phyloP scores from a whole-genome alignment of 2,329 filamentous ascomycete species.

The Botrytis cinerea region DNA sequence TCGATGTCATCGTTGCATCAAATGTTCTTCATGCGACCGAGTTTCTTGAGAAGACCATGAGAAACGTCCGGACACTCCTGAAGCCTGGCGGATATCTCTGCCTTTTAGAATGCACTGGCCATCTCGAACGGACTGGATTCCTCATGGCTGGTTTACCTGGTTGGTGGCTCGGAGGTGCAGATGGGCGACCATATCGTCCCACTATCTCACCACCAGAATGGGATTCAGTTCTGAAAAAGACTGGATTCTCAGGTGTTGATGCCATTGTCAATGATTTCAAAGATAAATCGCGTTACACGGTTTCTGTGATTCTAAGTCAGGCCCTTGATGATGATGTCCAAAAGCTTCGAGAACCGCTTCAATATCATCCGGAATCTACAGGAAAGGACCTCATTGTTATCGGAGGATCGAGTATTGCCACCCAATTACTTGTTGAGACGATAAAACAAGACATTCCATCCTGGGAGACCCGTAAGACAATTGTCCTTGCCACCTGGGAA shows the following conservation, averaged over 20 bases:
- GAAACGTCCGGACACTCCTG: constrained; percentile 31
- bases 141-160: constrained; percentile 20
- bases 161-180: constrained; percentile 27
- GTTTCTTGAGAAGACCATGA: constrained; percentile 27
- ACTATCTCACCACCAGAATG: constrained; percentile 24
- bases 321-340: constrained; percentile 27
- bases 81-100: constrained; percentile 32
- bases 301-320: constrained; percentile 16
- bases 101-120: constrained; percentile 20
- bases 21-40: constrained; percentile 38
- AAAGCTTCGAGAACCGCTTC: constrained; percentile 17
- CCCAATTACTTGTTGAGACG: background rate
- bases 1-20: constrained; percentile 34
- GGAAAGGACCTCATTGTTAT: constrained; percentile 12
- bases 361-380: background rate
- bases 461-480: background rate
- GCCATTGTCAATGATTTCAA: constrained; percentile 14
- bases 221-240: constrained; percentile 20
- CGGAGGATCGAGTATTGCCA: background rate
- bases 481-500: constrained; percentile 15
- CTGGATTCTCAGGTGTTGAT: constrained; percentile 26
- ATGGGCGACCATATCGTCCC: constrained; percentile 36
- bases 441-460: background rate
- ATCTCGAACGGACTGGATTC: constrained; percentile 7
- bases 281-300: constrained; percentile 10